Conservation (phyloP, 108 stramenopile genomes). For the Nannochloropsis oceanica region DNA sequence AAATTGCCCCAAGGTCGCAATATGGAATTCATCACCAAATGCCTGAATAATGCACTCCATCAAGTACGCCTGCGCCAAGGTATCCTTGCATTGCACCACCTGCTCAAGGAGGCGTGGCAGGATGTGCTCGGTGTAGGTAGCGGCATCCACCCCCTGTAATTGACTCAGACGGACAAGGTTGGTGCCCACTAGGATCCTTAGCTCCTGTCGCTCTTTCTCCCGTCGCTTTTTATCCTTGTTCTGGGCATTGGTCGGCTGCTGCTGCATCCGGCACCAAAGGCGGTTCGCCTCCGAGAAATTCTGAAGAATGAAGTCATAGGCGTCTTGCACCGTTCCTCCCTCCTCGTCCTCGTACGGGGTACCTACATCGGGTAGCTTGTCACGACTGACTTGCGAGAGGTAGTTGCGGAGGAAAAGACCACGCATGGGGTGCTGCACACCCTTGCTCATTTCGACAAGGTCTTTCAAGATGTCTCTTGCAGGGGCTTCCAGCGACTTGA, state of each 20-base stretch:
- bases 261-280: slow-evolving; percentile 97
- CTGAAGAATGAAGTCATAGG: slow-evolving; percentile 74
- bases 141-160: slow-evolving; percentile 65
- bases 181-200: slow-evolving; percentile 85
- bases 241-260: slow-evolving; percentile 25
- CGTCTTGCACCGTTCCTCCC: slow-evolving; percentile 55
- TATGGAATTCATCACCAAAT: slow-evolving; percentile 92
- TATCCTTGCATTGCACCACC: slow-evolving; percentile 75
- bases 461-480: slow-evolving; percentile 75
- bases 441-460: slow-evolving; percentile 81
- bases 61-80: slow-evolving; percentile 88
- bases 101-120: slow-evolving; percentile 69
- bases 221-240: slow-evolving; percentile 68
- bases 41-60: slow-evolving; percentile 96
- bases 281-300: slow-evolving; percentile 95
- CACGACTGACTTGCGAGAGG: slow-evolving; percentile 61
- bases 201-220: slow-evolving; percentile 88
- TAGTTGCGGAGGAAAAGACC: slow-evolving; percentile 96
- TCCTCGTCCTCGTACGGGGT: slow-evolving; percentile 40
- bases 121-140: slow-evolving; percentile 59
- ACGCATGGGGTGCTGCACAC: slow-evolving; percentile 94
- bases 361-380: slow-evolving; percentile 75
- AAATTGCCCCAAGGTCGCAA: slow-evolving; percentile 77
- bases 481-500: slow-evolving; percentile 57
- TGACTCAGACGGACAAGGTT: slow-evolving; percentile 84